Evolutionary conservation across 2,329 filamentous ascomycete species (phyloP), one percentile per base, ranked within the genome.

Genomic region (Scytalidium lignicola): DNA sequence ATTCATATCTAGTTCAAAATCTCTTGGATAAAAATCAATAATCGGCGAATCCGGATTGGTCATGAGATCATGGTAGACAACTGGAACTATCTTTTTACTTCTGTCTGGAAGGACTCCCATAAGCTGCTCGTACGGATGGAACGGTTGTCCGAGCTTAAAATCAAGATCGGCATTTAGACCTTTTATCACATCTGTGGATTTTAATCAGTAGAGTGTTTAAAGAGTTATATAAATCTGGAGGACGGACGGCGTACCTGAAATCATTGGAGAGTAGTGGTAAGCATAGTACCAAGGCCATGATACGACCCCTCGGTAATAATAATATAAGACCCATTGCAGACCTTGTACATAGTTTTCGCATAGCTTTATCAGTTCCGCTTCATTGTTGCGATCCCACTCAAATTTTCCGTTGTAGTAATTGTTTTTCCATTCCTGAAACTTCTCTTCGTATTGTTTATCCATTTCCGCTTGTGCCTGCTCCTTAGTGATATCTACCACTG

Each of bases 221-320:
- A n/a, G 20, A 49, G 44, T 44, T 69, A 64, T n/a, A n/a, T n/a
- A 46, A 46, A 47, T 8, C 19, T 26, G 12, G 6, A n/a, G n/a
- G n/a, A n/a, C n/a, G n/a, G 41, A 42, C 22, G 15, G 51, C 67
- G 63, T 70, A 85, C 83, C 84, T 56, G 90, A 95, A 50, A 96
- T 99, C 81, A 97, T 90, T 1, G 93, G 93, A 9, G 95, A 88
- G 68, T 99, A 99, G 70, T 99, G 95, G 68, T 96, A 99, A 52
- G 78, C 77, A 69, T 96, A 99, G 71, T 88, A 99, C 93, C 93
- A 99, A 13, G 93, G 90, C 93, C 93, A 99, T 12, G 92, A 97
- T 15, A 90, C 93, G 52, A 99, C 93, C 54, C 93, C 93, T 47
- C 86, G 85, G 71, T 99, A 99, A 70, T 99, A 99, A 73, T 99